Conservation (phyloP, 73 alveolate genomes). For the Paramecium pentaurelia region DNA sequence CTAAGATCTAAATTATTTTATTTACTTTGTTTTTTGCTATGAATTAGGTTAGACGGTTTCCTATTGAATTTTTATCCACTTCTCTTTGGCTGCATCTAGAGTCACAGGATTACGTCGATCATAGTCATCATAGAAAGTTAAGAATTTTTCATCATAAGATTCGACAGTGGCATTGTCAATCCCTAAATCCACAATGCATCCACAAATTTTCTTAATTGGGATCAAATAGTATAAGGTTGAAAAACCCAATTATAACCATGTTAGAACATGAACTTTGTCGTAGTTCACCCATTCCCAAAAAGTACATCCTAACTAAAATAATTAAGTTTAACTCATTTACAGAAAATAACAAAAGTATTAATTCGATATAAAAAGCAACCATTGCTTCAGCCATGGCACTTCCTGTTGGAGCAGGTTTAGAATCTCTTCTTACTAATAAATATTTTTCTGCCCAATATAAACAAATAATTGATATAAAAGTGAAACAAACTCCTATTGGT, state of each 20-base stretch:
- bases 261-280: neutral
- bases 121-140: conserved; percentile 18
- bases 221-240: neutral
- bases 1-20: neutral
- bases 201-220: neutral
- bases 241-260: neutral
- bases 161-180: conserved; percentile 16
- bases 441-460: conserved; percentile 34
- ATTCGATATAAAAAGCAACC: conserved; percentile 15
- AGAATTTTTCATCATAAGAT: conserved; percentile 4
- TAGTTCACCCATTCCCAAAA: neutral
- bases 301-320: neutral
- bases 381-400: conserved; percentile 28
- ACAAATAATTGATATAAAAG: neutral
- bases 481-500: neutral
- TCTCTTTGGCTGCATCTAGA: conserved; percentile 42
- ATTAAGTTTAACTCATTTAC: neutral
- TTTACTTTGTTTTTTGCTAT: neutral
- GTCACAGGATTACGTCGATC: conserved; percentile 59
- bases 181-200: neutral
- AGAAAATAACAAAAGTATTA: neutral
- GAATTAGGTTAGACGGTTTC: neutral
- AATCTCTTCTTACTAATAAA: conserved; percentile 21
- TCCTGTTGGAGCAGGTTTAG: conserved; percentile 24
- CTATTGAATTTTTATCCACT: conserved; percentile 37